Evolutionary conservation across 2,329 filamentous ascomycete species (phyloP), one percentile per base, ranked within the genome.

Genomic region (Claviceps humidiphila): DNA sequence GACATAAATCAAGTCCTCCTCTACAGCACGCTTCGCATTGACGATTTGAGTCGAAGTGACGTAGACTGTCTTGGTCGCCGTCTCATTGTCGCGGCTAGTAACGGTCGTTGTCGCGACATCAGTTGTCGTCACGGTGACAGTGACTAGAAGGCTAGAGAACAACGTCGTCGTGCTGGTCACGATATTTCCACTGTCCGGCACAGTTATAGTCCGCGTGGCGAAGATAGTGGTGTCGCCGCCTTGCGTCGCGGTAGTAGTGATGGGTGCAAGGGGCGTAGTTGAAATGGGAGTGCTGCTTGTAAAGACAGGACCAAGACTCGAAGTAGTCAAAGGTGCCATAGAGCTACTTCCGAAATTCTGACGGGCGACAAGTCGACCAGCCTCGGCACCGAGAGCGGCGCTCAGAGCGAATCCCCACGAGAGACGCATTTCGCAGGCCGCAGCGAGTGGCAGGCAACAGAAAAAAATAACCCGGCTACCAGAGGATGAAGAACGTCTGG

Each of bases 21-120:
- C 56, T 16, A 58, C 58, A 24, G 63, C 58, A 17, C 68, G 66
- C 61, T 65, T 68, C 55, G 61, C 55, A 51, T 69, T 65, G 26
- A 61, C 59, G 50, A 59, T 58, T 41, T 61, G 49, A 9, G 68
- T 70, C 2, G 60, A 63, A 1, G 69, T 71, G 49, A 59, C 58
- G 46, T 63, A 70, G 44, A 65, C 58, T 24, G 61, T 68, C 43
- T 53, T 60, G 8, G 69, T 71, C 39, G 68, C 67, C 13, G 65
- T 68, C 5, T 64, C 59, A 38, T 60, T 61, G 49, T 66, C 62
- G 51, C 56, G 61, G 53, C 58, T 63, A 49, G 69, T 71, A 51
- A 70, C 61, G 51, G 68, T 71, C 20, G 57, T 60, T 39, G 68
- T 71, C 47, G 59, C 55, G 55, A 69, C 67, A 44, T 55, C 56